A percentile compares a stretch with the other conserved stretches of the same genome.
Conservation (phyloP, 768 basidiomycete genomes). For the Porphyrellus cyaneotinctus region DNA sequence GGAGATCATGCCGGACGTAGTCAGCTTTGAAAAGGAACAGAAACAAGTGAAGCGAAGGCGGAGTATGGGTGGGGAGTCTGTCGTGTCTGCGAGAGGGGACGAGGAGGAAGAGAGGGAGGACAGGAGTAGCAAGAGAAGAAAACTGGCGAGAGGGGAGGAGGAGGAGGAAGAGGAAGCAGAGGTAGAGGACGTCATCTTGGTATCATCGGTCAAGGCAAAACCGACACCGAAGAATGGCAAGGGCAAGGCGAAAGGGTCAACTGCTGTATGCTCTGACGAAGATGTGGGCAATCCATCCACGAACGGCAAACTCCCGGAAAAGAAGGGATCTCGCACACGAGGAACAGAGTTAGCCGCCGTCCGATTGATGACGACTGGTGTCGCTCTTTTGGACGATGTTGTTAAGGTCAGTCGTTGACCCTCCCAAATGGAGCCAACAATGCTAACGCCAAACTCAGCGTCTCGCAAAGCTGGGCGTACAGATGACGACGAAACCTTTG, state of each 20-base stretch:
- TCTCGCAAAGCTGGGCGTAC: conserved; percentile 62
- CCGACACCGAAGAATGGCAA: conserved; percentile 8
- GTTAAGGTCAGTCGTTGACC: conserved; percentile 45
- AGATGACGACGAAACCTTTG: conserved; percentile 51
- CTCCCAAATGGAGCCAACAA: background rate
- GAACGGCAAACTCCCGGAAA: conserved; percentile 11
- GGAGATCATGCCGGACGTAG: conserved; percentile 72
- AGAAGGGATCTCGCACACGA: conserved; percentile 8
- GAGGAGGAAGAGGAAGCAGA: conserved; percentile 27
- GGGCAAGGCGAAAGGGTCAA: conserved; percentile 2
- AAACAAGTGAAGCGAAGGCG: conserved; percentile 36
- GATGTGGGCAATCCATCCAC: background rate
- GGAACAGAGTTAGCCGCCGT: conserved; percentile 23
- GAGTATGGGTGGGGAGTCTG: conserved; percentile 31
- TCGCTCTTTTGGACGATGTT: conserved; percentile 52
- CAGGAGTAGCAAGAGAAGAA: conserved; percentile 19
- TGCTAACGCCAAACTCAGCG: conserved; percentile 36
- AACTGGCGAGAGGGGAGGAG: conserved; percentile 11
- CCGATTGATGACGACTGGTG: conserved; percentile 65
- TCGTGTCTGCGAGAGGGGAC: background rate
- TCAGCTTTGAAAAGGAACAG: conserved; percentile 66
- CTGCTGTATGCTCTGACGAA: conserved; percentile 1
- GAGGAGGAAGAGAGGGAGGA: conserved; percentile 18
- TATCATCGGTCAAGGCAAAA: conserved; percentile 11
- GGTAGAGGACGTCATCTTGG: conserved; percentile 15